Evolutionary conservation across 2,329 filamentous ascomycete species (phyloP), one percentile per base, ranked within the genome.

Genomic region (Trichoderma koningiopsis): DNA sequence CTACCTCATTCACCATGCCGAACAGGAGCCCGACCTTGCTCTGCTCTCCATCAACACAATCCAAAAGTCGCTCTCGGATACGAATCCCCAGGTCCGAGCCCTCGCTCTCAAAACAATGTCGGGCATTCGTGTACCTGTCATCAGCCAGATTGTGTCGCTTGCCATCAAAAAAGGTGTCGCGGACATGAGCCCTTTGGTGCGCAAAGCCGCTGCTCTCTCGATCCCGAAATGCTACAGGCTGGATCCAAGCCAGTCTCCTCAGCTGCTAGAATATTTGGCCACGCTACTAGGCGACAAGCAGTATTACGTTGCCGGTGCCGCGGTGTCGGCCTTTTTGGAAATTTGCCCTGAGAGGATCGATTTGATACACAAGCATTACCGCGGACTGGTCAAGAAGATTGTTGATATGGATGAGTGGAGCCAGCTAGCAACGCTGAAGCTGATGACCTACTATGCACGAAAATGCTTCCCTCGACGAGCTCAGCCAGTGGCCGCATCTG

Each of bases 391-490:
- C 72, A 92, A 89, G 79, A 97, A 97, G 83, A 83, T 98, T 64
- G 93, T 97, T 29, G 96, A 99, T 77, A 99, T 99, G 96, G 96
- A 99, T 76, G 96, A 99, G 81, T 99, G 96, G 96, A 92, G 94
- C 53, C 96, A 99, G 81, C 80, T 98, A 66, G 91, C 93, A 2
- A 92, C 92, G 3, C 77, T 99, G 74, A 87, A 89, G 49, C 83
- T 99, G 72, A 90, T 98, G 88, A 91, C 92, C 1, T 83, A 89
- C 27, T 99, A 99, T 79, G 89, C 92, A 2, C 88, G 96, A 67
- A 92, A 88, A 77, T 97, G 93, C 79, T 99, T 99, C 74, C 94
- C 96, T 0, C 85, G 86, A 68, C 86, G 87, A 77, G 91, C 84
- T 10, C 89, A 84, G 72, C 81, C 86, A 2, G 88, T 84, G 53